phyloP scores from a whole-genome alignment of 2,329 filamentous ascomycete genomes.

The Penicillium sp. region DNA sequence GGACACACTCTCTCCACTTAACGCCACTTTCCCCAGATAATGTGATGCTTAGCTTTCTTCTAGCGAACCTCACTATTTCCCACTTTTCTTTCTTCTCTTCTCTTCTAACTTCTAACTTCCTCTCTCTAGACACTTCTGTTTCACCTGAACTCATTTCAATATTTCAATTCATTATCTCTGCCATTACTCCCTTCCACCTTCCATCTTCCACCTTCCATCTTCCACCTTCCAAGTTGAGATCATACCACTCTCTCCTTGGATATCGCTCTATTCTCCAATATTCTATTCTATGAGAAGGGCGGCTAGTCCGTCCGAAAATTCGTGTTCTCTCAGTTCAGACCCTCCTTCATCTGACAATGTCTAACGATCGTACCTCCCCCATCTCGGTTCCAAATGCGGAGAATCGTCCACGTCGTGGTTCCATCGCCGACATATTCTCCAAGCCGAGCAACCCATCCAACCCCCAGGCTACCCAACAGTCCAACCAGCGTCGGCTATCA shows the following conservation, averaged over 20 bases:
- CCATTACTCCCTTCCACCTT: not conserved
- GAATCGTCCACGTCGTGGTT: constrained; percentile 46
- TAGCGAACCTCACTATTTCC: constrained; percentile 1
- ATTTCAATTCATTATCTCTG: not conserved
- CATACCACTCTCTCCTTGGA: not conserved
- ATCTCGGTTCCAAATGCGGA: constrained; percentile 38
- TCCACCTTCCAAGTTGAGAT: not conserved
- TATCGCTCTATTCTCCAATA: not conserved
- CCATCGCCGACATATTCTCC: constrained; percentile 46
- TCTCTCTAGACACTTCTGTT: not conserved
- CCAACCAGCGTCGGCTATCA: constrained; percentile 62
- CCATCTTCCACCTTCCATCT: not conserved
- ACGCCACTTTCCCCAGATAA: constrained; percentile 21
- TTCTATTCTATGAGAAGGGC: constrained; percentile 22
- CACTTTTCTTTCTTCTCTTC: not conserved
- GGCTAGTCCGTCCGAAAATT: constrained; percentile 24
- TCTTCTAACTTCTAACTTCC: not conserved
- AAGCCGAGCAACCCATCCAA: constrained; percentile 27
- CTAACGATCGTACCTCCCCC: constrained; percentile 42
- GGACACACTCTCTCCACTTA: constrained; percentile 5
- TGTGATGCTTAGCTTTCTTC: constrained; percentile 14
- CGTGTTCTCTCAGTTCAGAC: constrained; percentile 2
- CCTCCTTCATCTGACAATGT: constrained; percentile 36
- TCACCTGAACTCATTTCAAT: not conserved
- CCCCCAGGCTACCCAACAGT: constrained; percentile 48